phyloP scores from a whole-genome alignment of 1,284 basidiomycete species.

The Wolfiporia cocos region DNA sequence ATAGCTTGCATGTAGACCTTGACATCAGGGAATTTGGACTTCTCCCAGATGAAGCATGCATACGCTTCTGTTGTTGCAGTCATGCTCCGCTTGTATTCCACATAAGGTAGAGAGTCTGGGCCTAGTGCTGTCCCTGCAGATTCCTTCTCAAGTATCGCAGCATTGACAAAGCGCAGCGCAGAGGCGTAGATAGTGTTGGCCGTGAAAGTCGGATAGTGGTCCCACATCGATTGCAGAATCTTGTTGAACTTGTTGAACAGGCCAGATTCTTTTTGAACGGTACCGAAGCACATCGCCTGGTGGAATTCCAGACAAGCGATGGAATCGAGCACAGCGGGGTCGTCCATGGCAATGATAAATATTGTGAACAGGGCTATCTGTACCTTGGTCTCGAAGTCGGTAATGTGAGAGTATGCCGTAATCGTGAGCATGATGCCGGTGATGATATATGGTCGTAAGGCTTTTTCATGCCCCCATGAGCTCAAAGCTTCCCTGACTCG shows the following conservation, averaged over 20 bases:
- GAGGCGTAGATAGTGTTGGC: conserved; percentile 11
- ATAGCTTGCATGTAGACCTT: conserved; percentile 9
- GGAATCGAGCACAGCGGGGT: conserved; percentile 9
- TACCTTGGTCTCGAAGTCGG: conserved; percentile 10
- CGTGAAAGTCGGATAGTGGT: conserved; percentile 12
- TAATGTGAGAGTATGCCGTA: conserved; percentile 12
- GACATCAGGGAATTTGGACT: conserved; percentile 11
- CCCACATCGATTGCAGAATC: conserved; percentile 8
- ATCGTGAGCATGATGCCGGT: conserved; percentile 10
- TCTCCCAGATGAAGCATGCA: conserved; percentile 14
- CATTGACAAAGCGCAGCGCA: conserved; percentile 12
- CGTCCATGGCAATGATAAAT: conserved; percentile 11
- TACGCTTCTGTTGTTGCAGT: conserved; percentile 12
- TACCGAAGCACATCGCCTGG: conserved; percentile 8
- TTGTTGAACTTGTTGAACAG: conserved; percentile 12
- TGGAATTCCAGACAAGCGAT: conserved; percentile 11
- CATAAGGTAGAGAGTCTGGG: conserved; percentile 6
- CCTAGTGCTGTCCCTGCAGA: conserved; percentile 2
- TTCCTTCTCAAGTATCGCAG: conserved; percentile 13
- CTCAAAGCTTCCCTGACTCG: conserved; percentile 5
- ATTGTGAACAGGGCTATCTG: conserved; percentile 15
- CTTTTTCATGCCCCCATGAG: conserved; percentile 6
- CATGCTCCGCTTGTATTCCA: conserved; percentile 10
- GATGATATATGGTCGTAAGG: conserved; percentile 3
- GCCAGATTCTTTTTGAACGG: conserved; percentile 11